Base-by-base conservation (phyloP, 495 filamentous ascomycete genomes). In the Collariella sp. region DNA sequence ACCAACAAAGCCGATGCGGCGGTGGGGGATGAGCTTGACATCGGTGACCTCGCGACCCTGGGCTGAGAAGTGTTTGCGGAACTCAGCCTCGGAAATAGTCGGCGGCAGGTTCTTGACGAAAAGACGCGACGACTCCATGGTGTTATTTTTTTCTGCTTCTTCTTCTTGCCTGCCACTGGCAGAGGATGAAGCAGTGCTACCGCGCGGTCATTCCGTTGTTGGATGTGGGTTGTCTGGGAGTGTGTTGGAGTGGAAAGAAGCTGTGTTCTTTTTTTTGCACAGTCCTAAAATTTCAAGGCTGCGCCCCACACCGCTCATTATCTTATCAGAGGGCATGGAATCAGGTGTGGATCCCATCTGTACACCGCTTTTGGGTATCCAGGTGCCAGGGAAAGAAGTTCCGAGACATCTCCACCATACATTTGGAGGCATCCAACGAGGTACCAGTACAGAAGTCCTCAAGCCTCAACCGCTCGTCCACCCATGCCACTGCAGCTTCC, bases 1-100 rank as follows among this genome's bases (percentile, higher is more conserved):
- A 55, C 93, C 93, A 55, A 99, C 83, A 77, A 95, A 99, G 59
- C 90, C 93, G 72, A 98, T 96, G 52, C 89, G 80, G 62, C 93
- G 81, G 61, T 86, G 79, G 18, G 90, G 83, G 66, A 96, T 84
- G 55, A 95, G 79, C 76, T 91, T 93, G 53, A 87, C 83, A 74
- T 97, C 93, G 44, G 93, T 97, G 64, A 95, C 82, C 35, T 78
- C 70, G 60, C 82, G 81, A 54, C 82, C 82, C 62, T 79, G 81
- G 19, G 73, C 70, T 50, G 85, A 78, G 68, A 98, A 98, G 70
- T 97, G 89, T 62, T 84, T 86, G 63, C 80, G 83, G 62, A 97
- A 84, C 50, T 96, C 87, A 22, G 75, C 76, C 58, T 94, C 88
- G 57, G 83, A 77, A 40, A 83, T 82, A 31, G 73, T 81, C 15